These are phyloP conservation scores for Trichoderma semiorbis DNA, from an alignment of 2,329 filamentous ascomycete species.

Conservation along the genomic window DNA sequence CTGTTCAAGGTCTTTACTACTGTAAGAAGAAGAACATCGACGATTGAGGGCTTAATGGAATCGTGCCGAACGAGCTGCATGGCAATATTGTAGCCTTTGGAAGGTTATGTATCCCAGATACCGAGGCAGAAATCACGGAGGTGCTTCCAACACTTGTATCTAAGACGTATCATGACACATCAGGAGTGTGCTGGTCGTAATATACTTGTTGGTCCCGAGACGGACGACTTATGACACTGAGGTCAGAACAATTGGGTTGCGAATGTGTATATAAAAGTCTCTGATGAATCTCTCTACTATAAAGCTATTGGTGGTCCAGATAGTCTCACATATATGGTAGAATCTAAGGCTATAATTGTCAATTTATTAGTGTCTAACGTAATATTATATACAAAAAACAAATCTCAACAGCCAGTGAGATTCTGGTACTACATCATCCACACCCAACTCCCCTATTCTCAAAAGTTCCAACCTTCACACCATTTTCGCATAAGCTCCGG, in stretches of 20 bases:
- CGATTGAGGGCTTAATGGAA: too few species aligned
- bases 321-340: not conserved
- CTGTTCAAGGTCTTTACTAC: too few species aligned
- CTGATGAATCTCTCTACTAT: not conserved
- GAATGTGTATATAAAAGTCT: rapidly evolving
- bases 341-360: not conserved
- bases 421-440: not conserved
- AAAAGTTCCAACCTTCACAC: not conserved
- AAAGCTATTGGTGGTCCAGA: rapidly evolving
- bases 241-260: rapidly evolving
- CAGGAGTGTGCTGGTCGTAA: rapidly evolving
- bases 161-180: rapidly evolving
- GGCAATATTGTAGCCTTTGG: too few species aligned
- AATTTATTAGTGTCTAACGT: not conserved
- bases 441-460: not conserved
- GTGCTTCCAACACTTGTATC: not conserved
- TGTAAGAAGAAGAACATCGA: too few species aligned
- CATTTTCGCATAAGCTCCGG: not conserved
- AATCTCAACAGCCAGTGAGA: not conserved
- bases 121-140: not conserved
- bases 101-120: too few species aligned
- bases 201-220: not conserved
- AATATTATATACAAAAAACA: not conserved
- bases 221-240: too few species aligned
- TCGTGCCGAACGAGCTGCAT: too few species aligned